Base-by-base conservation (phyloP, 306 rosid genomes). In the Leucaena leucocephala region DNA sequence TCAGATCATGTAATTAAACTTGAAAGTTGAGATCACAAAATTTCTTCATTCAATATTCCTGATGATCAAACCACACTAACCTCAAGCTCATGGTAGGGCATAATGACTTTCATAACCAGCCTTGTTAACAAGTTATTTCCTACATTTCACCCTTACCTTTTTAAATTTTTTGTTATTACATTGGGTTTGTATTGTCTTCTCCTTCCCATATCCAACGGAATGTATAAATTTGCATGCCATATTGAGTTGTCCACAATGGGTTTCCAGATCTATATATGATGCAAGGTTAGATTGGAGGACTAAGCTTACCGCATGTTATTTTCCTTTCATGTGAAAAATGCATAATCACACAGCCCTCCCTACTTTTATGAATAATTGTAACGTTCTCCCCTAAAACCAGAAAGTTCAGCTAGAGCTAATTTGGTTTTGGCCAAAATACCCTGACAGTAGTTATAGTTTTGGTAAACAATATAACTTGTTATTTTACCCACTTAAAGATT, bases 131-230 rank as follows among this genome's bases (percentile, higher is more conserved):
- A 58, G 36, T 58, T 58, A 58, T 58, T 21, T 11, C 64, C 64
- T 21, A 19, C 21, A 34, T 63, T 13, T 35, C 33, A 13, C 15
- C 3, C 49, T 13, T 49, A 36, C 19, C 40, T 34, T 34, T 49
- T 40, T 76, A 8, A 52, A 17, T 66, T 76, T 50, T 55, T n/a
- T 38, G n/a, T 77, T 36, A 15, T 22, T 66, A 33, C 43, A 73
- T 8, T 12, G 39, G 55, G n/a, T 12, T 57, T 58, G 64, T 58
- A 58, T 6, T 35, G 65, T 10, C 65, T 33, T n/a, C 36, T 42
- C 39, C 4, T 42, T 57, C 50, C 54, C 54, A 40, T 64, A 34
- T 74, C 39, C 8, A 39, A 27, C 27, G 12, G 50, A 35, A 39
- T 19, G 2, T 5, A 74, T 13, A 13, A 49, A 15, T 49, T 55